Evolutionary conservation across 257 asterid genomes (phyloP), one percentile per base, ranked within the genome.

Genomic region (Misopates orontium): DNA sequence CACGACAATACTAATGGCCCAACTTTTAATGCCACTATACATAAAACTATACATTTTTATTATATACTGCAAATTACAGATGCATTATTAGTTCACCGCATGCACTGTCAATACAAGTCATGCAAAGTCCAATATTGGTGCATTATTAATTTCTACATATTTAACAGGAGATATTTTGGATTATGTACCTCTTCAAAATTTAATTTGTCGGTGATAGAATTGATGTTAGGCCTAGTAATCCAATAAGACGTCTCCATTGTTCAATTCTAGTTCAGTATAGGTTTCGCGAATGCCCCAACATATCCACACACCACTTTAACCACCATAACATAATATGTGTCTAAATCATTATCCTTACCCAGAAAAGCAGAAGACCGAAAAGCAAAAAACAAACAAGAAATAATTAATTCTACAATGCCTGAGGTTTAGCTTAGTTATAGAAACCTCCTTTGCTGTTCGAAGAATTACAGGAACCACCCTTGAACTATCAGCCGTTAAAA

Each of bases 71-170:
- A 40, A 18, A 19, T 16, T 31, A 23, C 53, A 18, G 60, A 58
- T 24, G 21, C 60, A 10, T 68, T 15, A n/a, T 32, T 19, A 48
- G 21, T 66, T 40, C 53, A 65, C 40, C 60, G 71, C 68, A 7
- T 48, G 71, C 15, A 56, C 71, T 15, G 15, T 36, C 61, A 64
- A 22, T 59, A 17, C 49, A 49, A 24, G 41, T 48, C 56, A 40
- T 19, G 49, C 31, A 5, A 55, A 1, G 17, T 17, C 19, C 32
- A 28, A 32, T 8, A n/a, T 12, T 62, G 60, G 45, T 49, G 28
- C 28, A 9, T 47, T 48, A 1, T 36, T 36, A 9, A 36, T 36
- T 36, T 36, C 42, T 10, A 36, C 42, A 36, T 5, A 36, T 36
- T 10, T 36, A 36, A 36, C 73, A 64, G 59, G 49, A 49, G 59